Percentiles rank a stretch among this genome's conserved stretches.
Conservation (phyloP, 768 basidiomycete genomes). For the Suillus ampliporus region DNA sequence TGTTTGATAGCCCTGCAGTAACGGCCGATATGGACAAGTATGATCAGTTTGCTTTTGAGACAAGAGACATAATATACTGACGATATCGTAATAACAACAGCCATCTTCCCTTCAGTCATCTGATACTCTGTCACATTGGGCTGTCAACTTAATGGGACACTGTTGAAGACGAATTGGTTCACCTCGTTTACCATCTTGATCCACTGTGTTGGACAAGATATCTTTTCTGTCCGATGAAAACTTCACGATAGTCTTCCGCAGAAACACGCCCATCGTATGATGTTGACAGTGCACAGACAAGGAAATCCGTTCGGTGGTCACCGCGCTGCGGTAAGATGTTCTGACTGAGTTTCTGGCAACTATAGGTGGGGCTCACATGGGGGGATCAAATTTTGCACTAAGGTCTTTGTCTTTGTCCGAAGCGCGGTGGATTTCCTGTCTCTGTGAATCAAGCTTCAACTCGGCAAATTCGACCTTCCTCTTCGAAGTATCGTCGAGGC, state of each 20-base stretch:
- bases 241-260: conserved; percentile 7
- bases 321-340: not conserved
- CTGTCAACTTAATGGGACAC: not conserved
- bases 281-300: conserved; percentile 11
- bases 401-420: conserved; percentile 4
- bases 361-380: not conserved
- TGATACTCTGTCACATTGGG: not conserved
- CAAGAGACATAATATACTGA: not conserved
- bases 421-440: not conserved
- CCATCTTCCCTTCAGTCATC: conserved; percentile 2
- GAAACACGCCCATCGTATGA: conserved; percentile 1
- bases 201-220: not conserved
- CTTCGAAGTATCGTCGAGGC: conserved; percentile 5
- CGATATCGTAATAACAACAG: not conserved
- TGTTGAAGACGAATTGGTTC: not conserved
- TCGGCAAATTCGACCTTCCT: conserved; percentile 9
- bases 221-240: conserved; percentile 7
- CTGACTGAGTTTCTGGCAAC: not conserved
- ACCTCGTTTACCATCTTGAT: conserved; percentile 7
- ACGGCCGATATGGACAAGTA: not conserved
- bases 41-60: not conserved
- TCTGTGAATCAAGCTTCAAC: conserved; percentile 1
- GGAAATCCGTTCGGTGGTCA: conserved; percentile 2
- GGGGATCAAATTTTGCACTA: not conserved
- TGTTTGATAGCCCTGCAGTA: conserved; percentile 4